phyloP scores from a whole-genome alignment of 2,329 filamentous ascomycete genomes.

The Stachybotrys echinatus region DNA sequence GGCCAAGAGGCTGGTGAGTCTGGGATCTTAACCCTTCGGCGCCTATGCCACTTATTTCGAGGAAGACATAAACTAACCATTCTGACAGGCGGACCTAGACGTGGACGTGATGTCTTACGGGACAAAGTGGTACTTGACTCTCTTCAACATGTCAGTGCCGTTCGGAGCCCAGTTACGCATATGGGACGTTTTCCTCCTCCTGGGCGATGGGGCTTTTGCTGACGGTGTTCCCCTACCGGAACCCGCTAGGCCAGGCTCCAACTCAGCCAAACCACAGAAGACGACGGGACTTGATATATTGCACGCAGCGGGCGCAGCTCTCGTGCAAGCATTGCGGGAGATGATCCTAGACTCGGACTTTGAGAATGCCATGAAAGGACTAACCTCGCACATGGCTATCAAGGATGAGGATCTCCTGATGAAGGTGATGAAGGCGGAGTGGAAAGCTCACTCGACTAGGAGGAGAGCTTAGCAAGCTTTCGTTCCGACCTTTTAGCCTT shows the following conservation, averaged over 20 bases:
- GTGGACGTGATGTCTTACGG: conserved; percentile 92
- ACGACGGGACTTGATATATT: conserved; percentile 69
- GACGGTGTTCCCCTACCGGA: conserved; percentile 6
- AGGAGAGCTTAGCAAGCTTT: conserved; percentile 28
- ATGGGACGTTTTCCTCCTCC: conserved; percentile 96
- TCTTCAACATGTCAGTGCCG: conserved; percentile 95
- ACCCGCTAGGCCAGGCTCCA: conserved; percentile 10
- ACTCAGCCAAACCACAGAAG: conserved; percentile 9
- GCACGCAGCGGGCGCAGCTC: conserved; percentile 82
- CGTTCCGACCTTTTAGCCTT: conserved; percentile 17
- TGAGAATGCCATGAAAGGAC: conserved; percentile 94
- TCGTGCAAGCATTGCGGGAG: conserved; percentile 86
- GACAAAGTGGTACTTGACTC: conserved; percentile 92
- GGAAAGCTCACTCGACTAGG: conserved; percentile 59
- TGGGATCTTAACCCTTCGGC: background rate
- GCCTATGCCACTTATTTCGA: background rate
- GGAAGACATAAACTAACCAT: conserved; percentile 8
- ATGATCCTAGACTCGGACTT: conserved; percentile 91
- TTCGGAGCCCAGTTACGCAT: conserved; percentile 91
- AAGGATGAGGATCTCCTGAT: conserved; percentile 92
- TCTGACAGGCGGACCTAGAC: conserved; percentile 59
- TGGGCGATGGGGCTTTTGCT: conserved; percentile 45
- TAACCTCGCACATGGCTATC: conserved; percentile 91
- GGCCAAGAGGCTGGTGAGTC: conserved; percentile 70
- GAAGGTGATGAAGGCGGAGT: conserved; percentile 83